Evolutionary conservation across 106 monocot species (phyloP).

Genomic region (Dioscorea zingiberensis): DNA sequence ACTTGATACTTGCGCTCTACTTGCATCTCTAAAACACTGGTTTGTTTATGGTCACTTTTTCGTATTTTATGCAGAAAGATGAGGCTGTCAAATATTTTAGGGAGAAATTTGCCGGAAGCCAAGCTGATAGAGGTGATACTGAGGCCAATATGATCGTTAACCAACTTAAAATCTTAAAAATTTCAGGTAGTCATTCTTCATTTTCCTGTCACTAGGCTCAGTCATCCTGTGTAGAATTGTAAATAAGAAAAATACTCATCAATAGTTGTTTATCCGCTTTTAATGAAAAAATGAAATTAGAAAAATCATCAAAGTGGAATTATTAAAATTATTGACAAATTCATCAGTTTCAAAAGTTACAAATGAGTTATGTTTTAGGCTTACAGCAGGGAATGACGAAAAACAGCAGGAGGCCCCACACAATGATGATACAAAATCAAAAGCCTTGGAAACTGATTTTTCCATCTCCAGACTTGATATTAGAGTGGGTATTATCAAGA

Average conservation of each 20-base stretch:
- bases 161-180: constrained; percentile 45
- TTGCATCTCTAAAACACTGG: background rate
- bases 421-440: constrained; percentile 39
- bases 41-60: background rate
- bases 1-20: background rate
- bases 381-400: constrained; percentile 40
- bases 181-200: constrained; percentile 31
- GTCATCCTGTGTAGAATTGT: no score
- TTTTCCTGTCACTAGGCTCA: no score
- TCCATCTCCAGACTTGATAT: constrained; percentile 78
- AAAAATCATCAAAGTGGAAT: no score
- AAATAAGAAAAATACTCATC: no score
- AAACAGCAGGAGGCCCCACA: constrained; percentile 18
- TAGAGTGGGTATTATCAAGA: constrained; percentile 77
- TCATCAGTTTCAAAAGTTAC: no score
- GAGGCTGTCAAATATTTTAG: constrained; percentile 78
- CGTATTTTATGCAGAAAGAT: constrained; percentile 57
- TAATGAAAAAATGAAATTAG: no score
- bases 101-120: constrained; percentile 85
- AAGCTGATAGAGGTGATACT: constrained; percentile 79
- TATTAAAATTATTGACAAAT: no score
- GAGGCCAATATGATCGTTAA: constrained; percentile 61
- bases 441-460: constrained; percentile 57
- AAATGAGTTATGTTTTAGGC: no score
- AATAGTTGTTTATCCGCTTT: no score